Percentiles rank a stretch among this genome's conserved stretches.
Conservation (phyloP, 768 basidiomycete genomes). For the button mushroom (Agaricus bisporus) region DNA sequence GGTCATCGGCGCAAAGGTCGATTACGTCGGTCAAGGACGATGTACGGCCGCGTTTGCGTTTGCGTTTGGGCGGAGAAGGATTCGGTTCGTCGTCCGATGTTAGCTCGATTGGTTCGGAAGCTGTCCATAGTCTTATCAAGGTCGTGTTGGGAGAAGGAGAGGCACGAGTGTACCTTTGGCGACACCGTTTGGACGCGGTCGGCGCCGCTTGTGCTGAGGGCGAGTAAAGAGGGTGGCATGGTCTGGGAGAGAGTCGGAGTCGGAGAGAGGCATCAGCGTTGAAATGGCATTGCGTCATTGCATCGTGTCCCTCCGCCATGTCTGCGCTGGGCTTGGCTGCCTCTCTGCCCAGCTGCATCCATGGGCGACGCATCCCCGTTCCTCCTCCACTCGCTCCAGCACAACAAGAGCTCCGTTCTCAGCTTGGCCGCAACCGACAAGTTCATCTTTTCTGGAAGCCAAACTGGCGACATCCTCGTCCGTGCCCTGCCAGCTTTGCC, state of each 20-base stretch:
- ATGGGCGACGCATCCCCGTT: slow-evolving; percentile 27
- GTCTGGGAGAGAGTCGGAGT: slow-evolving; percentile 6
- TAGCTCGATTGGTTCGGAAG: slow-evolving; percentile 4
- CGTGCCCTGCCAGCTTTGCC: slow-evolving; percentile 15
- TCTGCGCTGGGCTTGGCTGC: slow-evolving; percentile 3
- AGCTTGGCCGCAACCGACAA: slow-evolving; percentile 66
- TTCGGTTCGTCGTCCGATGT: slow-evolving; percentile 13
- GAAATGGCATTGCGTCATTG: neutral
- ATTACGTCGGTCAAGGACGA: slow-evolving; percentile 12
- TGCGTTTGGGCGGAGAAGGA: slow-evolving; percentile 3
- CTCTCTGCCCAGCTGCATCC: neutral
- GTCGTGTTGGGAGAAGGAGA: neutral
- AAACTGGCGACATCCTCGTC: slow-evolving; percentile 72
- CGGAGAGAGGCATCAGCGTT: slow-evolving; percentile 1
- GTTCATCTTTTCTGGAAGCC: slow-evolving; percentile 81
- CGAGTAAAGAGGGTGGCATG: neutral
- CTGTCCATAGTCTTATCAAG: neutral
- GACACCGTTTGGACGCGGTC: neutral
- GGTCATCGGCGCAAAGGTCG: slow-evolving; percentile 19
- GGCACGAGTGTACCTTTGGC: slow-evolving; percentile 2
- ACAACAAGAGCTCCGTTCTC: slow-evolving; percentile 63
- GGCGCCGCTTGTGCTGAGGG: neutral
- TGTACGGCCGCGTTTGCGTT: neutral
- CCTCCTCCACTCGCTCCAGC: slow-evolving; percentile 65
- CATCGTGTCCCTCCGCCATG: neutral